These are phyloP conservation scores for Rubia balearica DNA, from an alignment of 305 asterid species.

Conservation along the genomic window DNA sequence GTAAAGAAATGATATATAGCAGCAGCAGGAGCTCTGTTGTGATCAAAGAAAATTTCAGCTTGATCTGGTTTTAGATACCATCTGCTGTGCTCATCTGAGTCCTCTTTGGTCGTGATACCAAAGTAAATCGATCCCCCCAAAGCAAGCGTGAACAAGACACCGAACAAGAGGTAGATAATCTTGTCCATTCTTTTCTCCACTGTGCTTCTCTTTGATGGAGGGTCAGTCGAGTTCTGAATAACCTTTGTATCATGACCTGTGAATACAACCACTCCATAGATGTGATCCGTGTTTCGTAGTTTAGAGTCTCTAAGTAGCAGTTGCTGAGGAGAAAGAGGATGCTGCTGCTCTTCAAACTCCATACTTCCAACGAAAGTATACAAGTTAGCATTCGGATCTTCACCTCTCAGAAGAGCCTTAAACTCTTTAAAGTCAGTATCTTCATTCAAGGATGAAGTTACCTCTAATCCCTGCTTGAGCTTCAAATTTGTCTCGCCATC, in stretches of 20 bases:
- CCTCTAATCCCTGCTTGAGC: constrained; percentile 66
- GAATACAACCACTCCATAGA: constrained; percentile 73
- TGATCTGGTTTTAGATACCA: too few relatives aligned
- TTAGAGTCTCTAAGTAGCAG: constrained; percentile 70
- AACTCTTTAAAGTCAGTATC: constrained; percentile 42
- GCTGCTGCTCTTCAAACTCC: constrained; percentile 47
- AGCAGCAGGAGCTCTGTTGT: too few relatives aligned
- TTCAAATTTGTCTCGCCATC: constrained; percentile 88
- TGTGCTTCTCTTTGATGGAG: constrained; percentile 84
- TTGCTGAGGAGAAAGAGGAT: constrained; percentile 80
- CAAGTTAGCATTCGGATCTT: constrained; percentile 83
- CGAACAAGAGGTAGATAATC: too few relatives aligned
- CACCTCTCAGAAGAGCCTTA: constrained; percentile 60
- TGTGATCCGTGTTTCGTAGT: constrained; percentile 61
- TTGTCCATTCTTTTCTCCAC: constrained; percentile 70
- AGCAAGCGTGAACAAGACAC: too few relatives aligned
- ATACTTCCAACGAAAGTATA: constrained; percentile 73
- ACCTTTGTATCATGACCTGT: constrained; percentile 91
- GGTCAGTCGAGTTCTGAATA: constrained; percentile 74
- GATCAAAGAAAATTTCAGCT: too few relatives aligned
- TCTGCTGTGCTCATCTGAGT: too few relatives aligned
- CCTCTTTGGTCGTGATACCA: too few relatives aligned
- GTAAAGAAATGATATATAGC: too few relatives aligned
- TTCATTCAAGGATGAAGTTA: constrained; percentile 42
- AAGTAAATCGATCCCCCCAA: too few relatives aligned